Base-by-base conservation (phyloP, 805 yeast species). In the Priceomyces carsonii region DNA sequence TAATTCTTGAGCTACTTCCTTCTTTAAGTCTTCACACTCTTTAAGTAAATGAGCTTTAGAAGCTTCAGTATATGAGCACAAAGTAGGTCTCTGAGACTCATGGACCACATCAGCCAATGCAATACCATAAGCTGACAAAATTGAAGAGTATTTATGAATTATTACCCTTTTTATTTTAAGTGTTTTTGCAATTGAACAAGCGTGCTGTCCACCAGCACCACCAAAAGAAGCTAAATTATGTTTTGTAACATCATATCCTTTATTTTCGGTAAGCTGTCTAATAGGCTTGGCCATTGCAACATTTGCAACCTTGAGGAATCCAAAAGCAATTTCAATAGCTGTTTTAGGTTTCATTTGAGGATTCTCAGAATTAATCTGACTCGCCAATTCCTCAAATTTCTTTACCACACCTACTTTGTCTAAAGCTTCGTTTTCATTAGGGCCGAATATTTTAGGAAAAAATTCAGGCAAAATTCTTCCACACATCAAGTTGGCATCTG, bases 191-290 rank as follows among this genome's bases (percentile, higher is more conserved):
- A 88, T 80, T 7, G 85, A 80, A 34, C 76, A 79, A 2, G 93
- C 90, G 57, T 85, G 90, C 60, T 88, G 96, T 6, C 96, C 96
- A 35, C 96, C 96, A 17, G 95, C 95, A 32, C 96, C 96, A 29
- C 96, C 96, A 61, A 88, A 88, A 2, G 90, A 75, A 1, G 89
- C 95, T 40, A 88, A 61, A 39, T 82, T 65, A 55, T 88, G 95
- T 8, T 74, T 66, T 6, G 82, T 56, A 0, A 79, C 71, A 26
- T 75, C 70, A 51, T 79, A 79, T 4, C 96, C 96, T 52, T 80
- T 85, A 2, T 91, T 87, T 55, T 88, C 96, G 0, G 95, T 87
- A 35, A 88, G 63, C 26, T 83, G 80, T 39, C 96, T 71, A 36
- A 88, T 85, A 2, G 96, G 95, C 42, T 93, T 73, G n/a, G 93